phyloP scores from a whole-genome alignment of 768 basidiomycete genomes.

The Russula olivacea region DNA sequence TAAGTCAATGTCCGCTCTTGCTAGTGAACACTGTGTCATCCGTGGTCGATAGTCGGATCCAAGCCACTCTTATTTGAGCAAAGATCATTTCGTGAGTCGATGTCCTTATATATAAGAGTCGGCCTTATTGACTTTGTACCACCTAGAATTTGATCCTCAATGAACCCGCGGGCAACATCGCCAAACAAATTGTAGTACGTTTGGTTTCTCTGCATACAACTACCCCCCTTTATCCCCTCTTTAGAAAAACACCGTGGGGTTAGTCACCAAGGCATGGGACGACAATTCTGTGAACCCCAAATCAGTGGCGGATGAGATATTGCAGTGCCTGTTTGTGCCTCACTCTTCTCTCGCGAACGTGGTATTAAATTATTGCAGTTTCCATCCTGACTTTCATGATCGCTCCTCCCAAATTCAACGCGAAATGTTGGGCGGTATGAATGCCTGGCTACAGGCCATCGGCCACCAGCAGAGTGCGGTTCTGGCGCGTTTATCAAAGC shows the following conservation, averaged over 20 bases:
- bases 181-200: conserved; percentile 59
- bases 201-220: not conserved
- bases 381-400: conserved; percentile 81
- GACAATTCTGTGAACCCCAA: conserved; percentile 55
- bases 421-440: conserved; percentile 69
- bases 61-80: conserved; percentile 83
- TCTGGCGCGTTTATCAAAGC: conserved; percentile 54
- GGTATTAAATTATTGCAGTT: conserved; percentile 37
- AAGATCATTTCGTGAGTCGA: conserved; percentile 77
- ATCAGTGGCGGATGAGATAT: conserved; percentile 52
- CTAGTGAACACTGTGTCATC: not conserved
- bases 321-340: conserved; percentile 54
- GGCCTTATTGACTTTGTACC: conserved; percentile 9
- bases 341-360: not conserved
- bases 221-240: not conserved
- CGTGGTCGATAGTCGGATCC: conserved; percentile 58
- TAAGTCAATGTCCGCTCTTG: conserved; percentile 37
- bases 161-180: conserved; percentile 74
- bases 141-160: conserved; percentile 72
- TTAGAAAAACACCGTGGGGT: conserved; percentile 57
- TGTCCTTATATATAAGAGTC: conserved; percentile 8
- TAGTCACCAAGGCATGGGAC: conserved; percentile 81
- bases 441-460: conserved; percentile 51
- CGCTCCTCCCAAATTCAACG: conserved; percentile 57
- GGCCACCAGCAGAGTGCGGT: conserved; percentile 43